phyloP scores from a whole-genome alignment of 495 filamentous ascomycete genomes.

The Apiosordaria backusii region DNA sequence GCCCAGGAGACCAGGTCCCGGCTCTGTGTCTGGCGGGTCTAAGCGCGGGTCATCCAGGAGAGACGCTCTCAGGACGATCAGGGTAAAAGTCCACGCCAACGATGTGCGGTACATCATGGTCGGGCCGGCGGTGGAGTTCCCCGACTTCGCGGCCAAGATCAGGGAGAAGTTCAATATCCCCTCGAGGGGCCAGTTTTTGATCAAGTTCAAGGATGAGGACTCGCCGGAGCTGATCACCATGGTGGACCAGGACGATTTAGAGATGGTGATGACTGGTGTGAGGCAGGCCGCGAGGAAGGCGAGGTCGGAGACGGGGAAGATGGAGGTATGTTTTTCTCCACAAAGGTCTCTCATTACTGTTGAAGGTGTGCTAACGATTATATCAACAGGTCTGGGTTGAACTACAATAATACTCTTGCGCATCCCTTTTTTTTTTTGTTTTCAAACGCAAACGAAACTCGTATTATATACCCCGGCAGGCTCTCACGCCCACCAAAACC shows the following conservation, averaged over 20 bases:
- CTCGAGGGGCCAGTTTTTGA: constrained; percentile 73
- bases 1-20: constrained; percentile 37
- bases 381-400: constrained; percentile 68
- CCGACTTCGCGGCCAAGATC: constrained; percentile 71
- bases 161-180: constrained; percentile 78
- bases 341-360: not conserved
- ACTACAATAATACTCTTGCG: constrained; percentile 42
- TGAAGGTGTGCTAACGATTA: constrained; percentile 22
- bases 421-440: not conserved
- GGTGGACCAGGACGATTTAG: constrained; percentile 93
- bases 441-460: not conserved
- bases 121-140: constrained; percentile 64
- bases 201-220: constrained; percentile 69
- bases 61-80: constrained; percentile 57
- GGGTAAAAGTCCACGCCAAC: constrained; percentile 85
- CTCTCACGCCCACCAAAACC: not conserved
- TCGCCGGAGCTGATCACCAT: constrained; percentile 93
- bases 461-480: constrained; percentile 15
- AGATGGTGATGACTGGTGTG: constrained; percentile 69
- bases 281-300: constrained; percentile 68
- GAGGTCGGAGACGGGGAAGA: constrained; percentile 80
- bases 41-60: constrained; percentile 44
- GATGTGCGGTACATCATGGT: constrained; percentile 96
- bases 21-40: constrained; percentile 37
- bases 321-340: constrained; percentile 68